These are phyloP conservation scores for Pyricularia grisea DNA, from an alignment of 2,329 filamentous ascomycete species.

Conservation along the genomic window DNA sequence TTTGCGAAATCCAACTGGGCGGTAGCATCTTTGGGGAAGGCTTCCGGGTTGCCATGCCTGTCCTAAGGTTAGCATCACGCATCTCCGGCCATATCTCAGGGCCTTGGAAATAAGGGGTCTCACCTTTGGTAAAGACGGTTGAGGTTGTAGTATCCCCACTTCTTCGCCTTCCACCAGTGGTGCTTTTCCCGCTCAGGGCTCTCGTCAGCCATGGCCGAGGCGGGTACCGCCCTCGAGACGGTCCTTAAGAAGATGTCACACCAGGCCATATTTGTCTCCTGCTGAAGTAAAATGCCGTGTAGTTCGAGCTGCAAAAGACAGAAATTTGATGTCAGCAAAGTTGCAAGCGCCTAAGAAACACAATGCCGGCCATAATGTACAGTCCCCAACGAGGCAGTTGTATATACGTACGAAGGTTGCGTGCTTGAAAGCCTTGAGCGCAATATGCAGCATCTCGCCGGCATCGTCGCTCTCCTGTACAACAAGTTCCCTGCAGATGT, in stretches of 20 bases:
- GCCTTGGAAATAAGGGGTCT: background rate
- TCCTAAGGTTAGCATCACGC: background rate
- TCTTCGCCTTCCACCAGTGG: slow-evolving; percentile 99
- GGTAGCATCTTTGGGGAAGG: slow-evolving; percentile 63
- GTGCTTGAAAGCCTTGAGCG: slow-evolving; percentile 96
- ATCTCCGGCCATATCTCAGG: background rate
- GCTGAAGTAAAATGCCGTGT: slow-evolving; percentile 64
- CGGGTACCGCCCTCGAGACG: slow-evolving; percentile 75
- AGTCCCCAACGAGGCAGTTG: background rate
- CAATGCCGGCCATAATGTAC: background rate
- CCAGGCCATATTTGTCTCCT: slow-evolving; percentile 84
- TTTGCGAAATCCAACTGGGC: slow-evolving; percentile 79
- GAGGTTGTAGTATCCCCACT: slow-evolving; percentile 97
- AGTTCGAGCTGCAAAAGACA: slow-evolving; percentile 66
- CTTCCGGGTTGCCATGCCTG: slow-evolving; percentile 82
- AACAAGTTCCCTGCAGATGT: slow-evolving; percentile 80
- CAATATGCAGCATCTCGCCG: slow-evolving; percentile 90
- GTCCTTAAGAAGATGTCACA: slow-evolving; percentile 90
- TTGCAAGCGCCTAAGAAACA: background rate
- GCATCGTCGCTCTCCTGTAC: slow-evolving; percentile 89
- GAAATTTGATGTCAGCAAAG: background rate
- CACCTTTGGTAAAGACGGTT: slow-evolving; percentile 67
- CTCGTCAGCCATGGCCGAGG: slow-evolving; percentile 68
- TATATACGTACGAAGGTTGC: slow-evolving; percentile 72
- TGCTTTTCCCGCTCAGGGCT: slow-evolving; percentile 81